Percentiles rank a stretch among this genome's conserved stretches.
These are phyloP conservation scores for Vigna reflexopilosa DNA, from an alignment of 306 rosid species.

Conservation along the genomic window DNA sequence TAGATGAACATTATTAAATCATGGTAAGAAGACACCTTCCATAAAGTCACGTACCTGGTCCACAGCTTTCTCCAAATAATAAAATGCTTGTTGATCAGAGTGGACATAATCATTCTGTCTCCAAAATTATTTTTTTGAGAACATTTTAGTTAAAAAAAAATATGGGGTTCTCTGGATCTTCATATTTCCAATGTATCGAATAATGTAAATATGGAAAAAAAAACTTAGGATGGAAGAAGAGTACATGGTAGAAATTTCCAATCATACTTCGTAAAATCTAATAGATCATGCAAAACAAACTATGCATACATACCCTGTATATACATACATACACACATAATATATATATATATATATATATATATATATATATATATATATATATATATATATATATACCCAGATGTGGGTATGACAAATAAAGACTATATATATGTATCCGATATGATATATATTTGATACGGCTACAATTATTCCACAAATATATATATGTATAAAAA, in stretches of 20 bases:
- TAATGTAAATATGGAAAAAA: conserved; percentile 17
- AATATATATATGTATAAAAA: background rate
- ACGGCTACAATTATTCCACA: background rate
- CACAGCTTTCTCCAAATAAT: conserved; percentile 92
- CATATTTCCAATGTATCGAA: conserved; percentile 18
- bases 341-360: too few species aligned
- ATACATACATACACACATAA: too few species aligned
- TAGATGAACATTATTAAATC: conserved; percentile 34
- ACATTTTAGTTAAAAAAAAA: background rate
- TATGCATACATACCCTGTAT: too few species aligned
- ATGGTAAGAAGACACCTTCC: conserved; percentile 33
- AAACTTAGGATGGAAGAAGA: background rate
- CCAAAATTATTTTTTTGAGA: background rate
- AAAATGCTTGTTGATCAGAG: conserved; percentile 89
- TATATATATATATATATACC: background rate
- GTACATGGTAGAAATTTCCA: conserved; percentile 17
- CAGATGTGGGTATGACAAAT: too few species aligned
- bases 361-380: too few species aligned
- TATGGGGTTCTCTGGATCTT: background rate
- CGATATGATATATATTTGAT: too few species aligned
- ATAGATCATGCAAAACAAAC: background rate
- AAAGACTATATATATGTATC: too few species aligned
- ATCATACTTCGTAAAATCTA: conserved; percentile 17
- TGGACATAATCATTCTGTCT: conserved; percentile 79
- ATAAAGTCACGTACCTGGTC: conserved; percentile 73